A percentile compares a stretch with the other conserved stretches of the same genome.
These are phyloP conservation scores for Aethionema arabicum DNA, from an alignment of 345 rosid species.

Conservation along the genomic window DNA sequence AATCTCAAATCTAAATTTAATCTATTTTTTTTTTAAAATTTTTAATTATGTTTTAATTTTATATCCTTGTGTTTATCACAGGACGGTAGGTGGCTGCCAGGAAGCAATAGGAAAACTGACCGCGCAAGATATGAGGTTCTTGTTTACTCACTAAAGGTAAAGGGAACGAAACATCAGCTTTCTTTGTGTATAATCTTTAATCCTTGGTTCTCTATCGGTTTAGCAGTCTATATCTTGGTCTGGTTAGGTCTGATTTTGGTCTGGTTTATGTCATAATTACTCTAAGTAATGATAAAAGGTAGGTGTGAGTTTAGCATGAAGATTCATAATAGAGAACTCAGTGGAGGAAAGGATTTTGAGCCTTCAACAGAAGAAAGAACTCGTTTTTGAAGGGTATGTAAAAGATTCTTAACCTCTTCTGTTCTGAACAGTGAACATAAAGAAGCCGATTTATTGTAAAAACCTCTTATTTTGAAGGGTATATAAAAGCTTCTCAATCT, in stretches of 20 bases:
- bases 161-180: background rate
- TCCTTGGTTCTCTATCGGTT: too few relatives aligned
- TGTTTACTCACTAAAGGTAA: constrained; percentile 48
- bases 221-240: background rate
- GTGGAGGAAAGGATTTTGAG: too few relatives aligned
- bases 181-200: background rate
- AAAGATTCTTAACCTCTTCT: too few relatives aligned
- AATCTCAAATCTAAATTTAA: too few relatives aligned
- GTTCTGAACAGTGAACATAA: too few relatives aligned
- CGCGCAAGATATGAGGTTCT: constrained; percentile 68
- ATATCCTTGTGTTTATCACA: constrained; percentile 29
- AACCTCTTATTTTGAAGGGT: too few relatives aligned
- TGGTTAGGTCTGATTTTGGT: constrained; percentile 17
- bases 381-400: too few relatives aligned
- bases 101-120: constrained; percentile 86
- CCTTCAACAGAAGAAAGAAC: too few relatives aligned
- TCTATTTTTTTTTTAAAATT: too few relatives aligned
- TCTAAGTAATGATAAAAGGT: background rate
- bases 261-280: background rate
- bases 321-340: too few relatives aligned
- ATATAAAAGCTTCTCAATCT: too few relatives aligned
- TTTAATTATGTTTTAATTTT: background rate
- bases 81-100: constrained; percentile 87
- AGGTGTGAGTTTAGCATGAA: background rate
- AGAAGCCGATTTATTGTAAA: too few relatives aligned